Conservation (phyloP, 2,329 filamentous ascomycete genomes). For the Phaeoacremonium minimum region DNA sequence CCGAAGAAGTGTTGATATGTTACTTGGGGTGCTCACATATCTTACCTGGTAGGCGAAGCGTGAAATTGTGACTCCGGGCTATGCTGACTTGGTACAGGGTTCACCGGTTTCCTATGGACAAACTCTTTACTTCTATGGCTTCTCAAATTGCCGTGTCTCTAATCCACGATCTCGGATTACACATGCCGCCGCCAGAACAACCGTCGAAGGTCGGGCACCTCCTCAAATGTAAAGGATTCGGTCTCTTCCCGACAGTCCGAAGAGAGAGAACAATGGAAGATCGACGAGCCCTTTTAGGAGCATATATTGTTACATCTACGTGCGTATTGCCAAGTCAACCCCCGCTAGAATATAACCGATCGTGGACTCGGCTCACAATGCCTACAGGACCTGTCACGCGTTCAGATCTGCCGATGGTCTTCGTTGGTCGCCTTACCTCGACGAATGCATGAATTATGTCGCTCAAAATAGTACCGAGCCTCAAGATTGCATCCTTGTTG, state of each 20-base stretch:
- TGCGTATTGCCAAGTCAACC: conserved; percentile 13
- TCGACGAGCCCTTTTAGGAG: conserved; percentile 12
- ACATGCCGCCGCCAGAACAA: conserved; percentile 21
- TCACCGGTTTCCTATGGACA: conserved; percentile 14
- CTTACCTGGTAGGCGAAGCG: conserved; percentile 30
- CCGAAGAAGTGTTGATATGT: conserved; percentile 40
- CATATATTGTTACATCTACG: conserved; percentile 25
- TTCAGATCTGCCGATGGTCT: conserved; percentile 14
- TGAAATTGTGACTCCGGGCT: conserved; percentile 17
- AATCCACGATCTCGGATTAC: conserved; percentile 37
- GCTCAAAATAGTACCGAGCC: conserved; percentile 7
- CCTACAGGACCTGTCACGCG: conserved; percentile 11
- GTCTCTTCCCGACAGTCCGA: neutral
- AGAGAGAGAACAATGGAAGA: conserved; percentile 13
- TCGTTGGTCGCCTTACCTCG: conserved; percentile 17
- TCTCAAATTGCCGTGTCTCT: conserved; percentile 33
- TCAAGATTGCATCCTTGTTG: conserved; percentile 12
- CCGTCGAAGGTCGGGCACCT: neutral
- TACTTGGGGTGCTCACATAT: conserved; percentile 39
- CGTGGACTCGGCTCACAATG: too few species aligned
- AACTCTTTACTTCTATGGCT: conserved; percentile 34
- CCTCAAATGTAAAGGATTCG: neutral
- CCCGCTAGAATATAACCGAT: too few species aligned
- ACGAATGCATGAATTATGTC: conserved; percentile 12
- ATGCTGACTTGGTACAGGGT: conserved; percentile 24